Evolutionary conservation across 257 asterid genomes (phyloP).

Genomic region (Cynanchum wilfordii): DNA sequence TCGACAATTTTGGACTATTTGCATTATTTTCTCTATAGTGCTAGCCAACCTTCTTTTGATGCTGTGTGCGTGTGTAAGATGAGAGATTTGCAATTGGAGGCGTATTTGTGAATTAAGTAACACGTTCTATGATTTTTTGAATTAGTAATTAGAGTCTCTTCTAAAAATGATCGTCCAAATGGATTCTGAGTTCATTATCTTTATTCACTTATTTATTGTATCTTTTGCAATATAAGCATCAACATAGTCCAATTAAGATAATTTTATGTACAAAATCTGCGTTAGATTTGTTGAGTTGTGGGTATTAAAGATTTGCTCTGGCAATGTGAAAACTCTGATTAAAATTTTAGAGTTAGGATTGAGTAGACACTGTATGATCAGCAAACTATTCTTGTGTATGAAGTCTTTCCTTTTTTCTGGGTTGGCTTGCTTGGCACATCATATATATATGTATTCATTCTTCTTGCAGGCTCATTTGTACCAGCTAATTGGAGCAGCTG

Average conservation of each 20-base stretch:
- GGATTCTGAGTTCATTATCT: no score
- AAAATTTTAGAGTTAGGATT: no score
- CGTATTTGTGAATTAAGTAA: not conserved
- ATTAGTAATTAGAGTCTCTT: no score
- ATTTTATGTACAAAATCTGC: no score
- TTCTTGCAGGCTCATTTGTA: conserved; percentile 59
- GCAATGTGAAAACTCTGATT: no score
- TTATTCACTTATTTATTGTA: no score
- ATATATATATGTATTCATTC: not conserved
- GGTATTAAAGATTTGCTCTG: not conserved
- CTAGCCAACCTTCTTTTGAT: not conserved
- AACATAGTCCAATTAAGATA: no score
- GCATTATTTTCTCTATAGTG: not conserved
- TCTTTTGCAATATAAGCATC: no score
- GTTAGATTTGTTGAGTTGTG: no score
- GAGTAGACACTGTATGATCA: not conserved
- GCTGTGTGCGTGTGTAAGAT: not conserved
- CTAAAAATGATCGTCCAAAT: no score
- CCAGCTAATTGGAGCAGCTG: conserved; percentile 50
- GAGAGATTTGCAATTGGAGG: not conserved
- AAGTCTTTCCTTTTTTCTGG: not conserved
- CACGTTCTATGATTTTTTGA: not conserved
- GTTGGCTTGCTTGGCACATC: not conserved
- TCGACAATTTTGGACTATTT: not conserved
- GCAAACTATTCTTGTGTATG: not conserved